Conservation (phyloP, 2,329 filamentous ascomycete species). For the Ascochyta pisi region DNA sequence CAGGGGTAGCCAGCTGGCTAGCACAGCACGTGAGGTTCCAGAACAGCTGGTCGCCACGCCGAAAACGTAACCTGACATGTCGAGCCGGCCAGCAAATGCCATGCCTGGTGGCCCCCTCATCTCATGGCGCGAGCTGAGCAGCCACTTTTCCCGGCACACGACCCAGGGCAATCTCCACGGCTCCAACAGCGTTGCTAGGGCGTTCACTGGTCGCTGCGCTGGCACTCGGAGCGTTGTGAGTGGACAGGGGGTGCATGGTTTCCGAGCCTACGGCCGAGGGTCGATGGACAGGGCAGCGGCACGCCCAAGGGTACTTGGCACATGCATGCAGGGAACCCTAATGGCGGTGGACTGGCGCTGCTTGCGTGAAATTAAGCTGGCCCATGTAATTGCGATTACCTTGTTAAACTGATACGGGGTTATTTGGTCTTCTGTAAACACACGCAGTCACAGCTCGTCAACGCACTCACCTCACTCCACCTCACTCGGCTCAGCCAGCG, state of each 20-base stretch:
- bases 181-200: slow-evolving; percentile 12
- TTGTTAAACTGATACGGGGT: slow-evolving; percentile 18
- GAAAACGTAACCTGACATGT: slow-evolving; percentile 13
- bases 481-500: not conserved
- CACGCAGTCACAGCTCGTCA: slow-evolving; percentile 5
- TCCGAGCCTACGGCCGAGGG: not conserved
- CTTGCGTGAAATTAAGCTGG: slow-evolving; percentile 16
- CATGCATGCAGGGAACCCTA: slow-evolving; percentile 15
- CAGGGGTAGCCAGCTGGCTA: slow-evolving; percentile 4
- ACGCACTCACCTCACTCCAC: slow-evolving; percentile 7
- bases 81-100: slow-evolving; percentile 5
- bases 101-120: not conserved
- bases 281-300: slow-evolving; percentile 10
- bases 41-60: slow-evolving; percentile 11
- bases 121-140: slow-evolving; percentile 2
- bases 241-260: slow-evolving; percentile 13
- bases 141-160: slow-evolving; percentile 4
- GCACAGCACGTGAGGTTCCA: slow-evolving; percentile 12
- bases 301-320: slow-evolving; percentile 11
- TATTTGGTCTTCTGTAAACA: slow-evolving; percentile 17
- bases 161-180: slow-evolving; percentile 8
- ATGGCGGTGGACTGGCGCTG: slow-evolving; percentile 15
- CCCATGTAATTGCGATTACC: slow-evolving; percentile 17
- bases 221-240: slow-evolving; percentile 9
- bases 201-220: slow-evolving; percentile 14